Evolutionary conservation across 129 eudicot genomes (phyloP).

Genomic region (Glebionis coronaria): DNA sequence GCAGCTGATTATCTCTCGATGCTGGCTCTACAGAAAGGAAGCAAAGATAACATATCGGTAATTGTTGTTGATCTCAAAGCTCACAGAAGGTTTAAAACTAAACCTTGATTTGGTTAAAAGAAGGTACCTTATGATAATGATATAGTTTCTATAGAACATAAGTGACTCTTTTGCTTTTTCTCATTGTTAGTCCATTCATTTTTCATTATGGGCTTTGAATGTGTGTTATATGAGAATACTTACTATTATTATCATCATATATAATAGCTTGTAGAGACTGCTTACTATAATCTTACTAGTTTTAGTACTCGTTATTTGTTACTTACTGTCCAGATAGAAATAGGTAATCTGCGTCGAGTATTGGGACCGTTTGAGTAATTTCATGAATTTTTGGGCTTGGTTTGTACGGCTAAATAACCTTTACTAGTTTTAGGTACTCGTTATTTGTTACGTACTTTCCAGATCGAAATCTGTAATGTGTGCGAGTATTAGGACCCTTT

Average conservation of each 20-base stretch:
- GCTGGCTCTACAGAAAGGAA: conserved; percentile 78
- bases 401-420: not conserved
- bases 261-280: conserved; percentile 34
- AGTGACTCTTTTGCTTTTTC: conserved; percentile 16
- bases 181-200: conserved; percentile 56
- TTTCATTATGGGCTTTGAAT: conserved; percentile 59
- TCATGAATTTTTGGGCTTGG: no score
- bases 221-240: conserved; percentile 42
- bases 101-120: conserved; percentile 37
- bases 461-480: no score
- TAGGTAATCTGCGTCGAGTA: no score
- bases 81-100: conserved; percentile 74
- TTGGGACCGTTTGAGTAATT: no score
- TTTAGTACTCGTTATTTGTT: not conserved
- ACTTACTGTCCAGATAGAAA: no score
- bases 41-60: conserved; percentile 76
- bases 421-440: conserved; percentile 19
- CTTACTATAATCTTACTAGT: conserved; percentile 25
- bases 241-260: conserved; percentile 9
- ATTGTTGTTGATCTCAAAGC: conserved; percentile 84
- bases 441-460: no score
- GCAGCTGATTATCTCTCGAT: conserved; percentile 76
- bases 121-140: conserved; percentile 16
- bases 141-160: conserved; percentile 25
- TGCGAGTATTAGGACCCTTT: no score